phyloP scores from a whole-genome alignment of 2,329 filamentous ascomycete genomes.

The Elsinoe batatas region DNA sequence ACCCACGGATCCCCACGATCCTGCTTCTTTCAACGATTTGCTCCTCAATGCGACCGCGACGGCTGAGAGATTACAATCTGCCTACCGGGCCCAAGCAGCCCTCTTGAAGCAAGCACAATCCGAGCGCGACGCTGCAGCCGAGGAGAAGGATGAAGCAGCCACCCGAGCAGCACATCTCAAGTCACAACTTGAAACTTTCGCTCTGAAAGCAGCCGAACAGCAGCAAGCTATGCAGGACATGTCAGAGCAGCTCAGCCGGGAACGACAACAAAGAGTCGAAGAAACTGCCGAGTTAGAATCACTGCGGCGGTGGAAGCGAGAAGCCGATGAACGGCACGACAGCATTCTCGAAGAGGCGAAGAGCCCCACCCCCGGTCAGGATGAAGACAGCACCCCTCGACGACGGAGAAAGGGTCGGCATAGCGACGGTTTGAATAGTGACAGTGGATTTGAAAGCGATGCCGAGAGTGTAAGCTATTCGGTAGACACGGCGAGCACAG shows the following conservation, averaged over 20 bases:
- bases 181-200: slow-evolving; percentile 52
- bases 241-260: slow-evolving; percentile 38
- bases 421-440: slow-evolving; percentile 33
- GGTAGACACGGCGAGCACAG: slow-evolving; percentile 17
- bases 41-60: slow-evolving; percentile 47
- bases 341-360: not conserved
- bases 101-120: slow-evolving; percentile 42
- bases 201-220: slow-evolving; percentile 45
- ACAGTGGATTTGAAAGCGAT: slow-evolving; percentile 50
- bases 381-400: slow-evolving; percentile 17
- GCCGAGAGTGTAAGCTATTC: slow-evolving; percentile 39
- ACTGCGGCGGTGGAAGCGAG: slow-evolving; percentile 12
- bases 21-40: slow-evolving; percentile 47
- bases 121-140: slow-evolving; percentile 48
- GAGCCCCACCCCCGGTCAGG: slow-evolving; percentile 3
- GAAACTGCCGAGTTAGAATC: slow-evolving; percentile 30
- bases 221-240: slow-evolving; percentile 46
- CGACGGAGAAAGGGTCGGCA: slow-evolving; percentile 20
- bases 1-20: slow-evolving; percentile 38
- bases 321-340: slow-evolving; percentile 16
- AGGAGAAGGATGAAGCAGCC: slow-evolving; percentile 52
- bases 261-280: slow-evolving; percentile 31
- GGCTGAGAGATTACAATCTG: slow-evolving; percentile 45
- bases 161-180: slow-evolving; percentile 49
- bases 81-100: slow-evolving; percentile 44